These are phyloP conservation scores for Pulicaria dysenterica DNA, from an alignment of 129 eudicot genomes.

Conservation along the genomic window DNA sequence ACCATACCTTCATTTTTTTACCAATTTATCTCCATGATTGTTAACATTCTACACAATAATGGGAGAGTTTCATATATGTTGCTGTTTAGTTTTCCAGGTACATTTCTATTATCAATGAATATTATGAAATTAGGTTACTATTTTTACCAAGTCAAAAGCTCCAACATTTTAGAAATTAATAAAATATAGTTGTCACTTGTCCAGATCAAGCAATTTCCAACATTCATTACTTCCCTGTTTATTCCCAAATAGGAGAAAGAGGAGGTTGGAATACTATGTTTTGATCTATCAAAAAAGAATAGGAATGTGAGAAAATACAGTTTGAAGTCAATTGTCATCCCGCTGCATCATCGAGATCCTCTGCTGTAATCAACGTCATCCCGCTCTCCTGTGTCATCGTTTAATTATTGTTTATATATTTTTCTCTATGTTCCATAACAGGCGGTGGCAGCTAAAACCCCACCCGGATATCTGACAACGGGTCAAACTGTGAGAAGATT, in stretches of 20 bases:
- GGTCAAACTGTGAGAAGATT: no score
- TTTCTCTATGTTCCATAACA: background rate
- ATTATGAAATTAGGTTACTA: no score
- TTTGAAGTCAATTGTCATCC: constrained; percentile 28
- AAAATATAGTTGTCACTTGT: constrained; percentile 1
- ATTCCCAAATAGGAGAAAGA: constrained; percentile 15
- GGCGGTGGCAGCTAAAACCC: no score
- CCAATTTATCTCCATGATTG: no score
- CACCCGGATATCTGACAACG: no score
- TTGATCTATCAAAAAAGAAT: constrained; percentile 4
- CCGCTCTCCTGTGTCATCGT: constrained; percentile 80
- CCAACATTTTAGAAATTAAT: background rate
- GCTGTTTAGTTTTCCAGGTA: no score
- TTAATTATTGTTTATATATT: background rate
- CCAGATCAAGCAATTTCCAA: constrained; percentile 19
- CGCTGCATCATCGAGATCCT: constrained; percentile 98
- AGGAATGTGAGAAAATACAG: background rate
- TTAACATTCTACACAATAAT: no score
- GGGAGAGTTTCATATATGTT: no score
- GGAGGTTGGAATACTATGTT: background rate
- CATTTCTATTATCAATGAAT: no score
- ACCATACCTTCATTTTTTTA: no score
- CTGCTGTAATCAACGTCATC: constrained; percentile 83
- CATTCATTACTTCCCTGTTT: constrained; percentile 14
- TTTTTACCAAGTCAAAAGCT: no score